Conservation (phyloP, 2,329 filamentous ascomycete genomes). For the Ophiosphaerella korrae region DNA sequence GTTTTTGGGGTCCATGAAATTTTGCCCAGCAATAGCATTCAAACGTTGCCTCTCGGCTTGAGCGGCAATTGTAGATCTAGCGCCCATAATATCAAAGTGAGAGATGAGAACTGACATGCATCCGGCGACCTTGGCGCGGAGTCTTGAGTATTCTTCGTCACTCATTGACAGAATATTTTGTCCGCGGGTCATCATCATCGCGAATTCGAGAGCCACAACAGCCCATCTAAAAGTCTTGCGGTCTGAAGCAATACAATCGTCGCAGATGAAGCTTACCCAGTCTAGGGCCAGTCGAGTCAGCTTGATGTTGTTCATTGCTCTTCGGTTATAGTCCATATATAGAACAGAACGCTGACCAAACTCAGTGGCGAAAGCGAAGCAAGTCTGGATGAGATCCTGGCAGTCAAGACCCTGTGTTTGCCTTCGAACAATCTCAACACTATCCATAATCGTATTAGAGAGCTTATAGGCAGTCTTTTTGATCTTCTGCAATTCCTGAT, state of each 20-base stretch:
- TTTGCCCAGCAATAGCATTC: constrained; percentile 78
- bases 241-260: constrained; percentile 93
- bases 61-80: constrained; percentile 87
- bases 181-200: constrained; percentile 95
- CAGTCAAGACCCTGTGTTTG: constrained; percentile 85
- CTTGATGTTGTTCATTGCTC: constrained; percentile 96
- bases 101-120: constrained; percentile 98
- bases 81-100: constrained; percentile 99
- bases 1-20: constrained; percentile 76
- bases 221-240: constrained; percentile 97
- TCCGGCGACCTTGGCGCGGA: constrained; percentile 88
- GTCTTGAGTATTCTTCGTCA: constrained; percentile 81
- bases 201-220: constrained; percentile 91
- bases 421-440: constrained; percentile 86
- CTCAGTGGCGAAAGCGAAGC: constrained; percentile 98
- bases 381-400: constrained; percentile 95
- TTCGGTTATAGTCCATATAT: constrained; percentile 93
- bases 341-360: constrained; percentile 93
- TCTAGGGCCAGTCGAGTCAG: constrained; percentile 91
- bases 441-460: constrained; percentile 98
- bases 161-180: constrained; percentile 90
- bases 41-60: constrained; percentile 90
- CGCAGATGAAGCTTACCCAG: constrained; percentile 97
- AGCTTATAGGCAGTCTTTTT: constrained; percentile 95
- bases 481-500: constrained; percentile 88